Evolutionary conservation across 495 filamentous ascomycete genomes (phyloP), one percentile per base, ranked within the genome.

Genomic region (Chaetomium fimeti): DNA sequence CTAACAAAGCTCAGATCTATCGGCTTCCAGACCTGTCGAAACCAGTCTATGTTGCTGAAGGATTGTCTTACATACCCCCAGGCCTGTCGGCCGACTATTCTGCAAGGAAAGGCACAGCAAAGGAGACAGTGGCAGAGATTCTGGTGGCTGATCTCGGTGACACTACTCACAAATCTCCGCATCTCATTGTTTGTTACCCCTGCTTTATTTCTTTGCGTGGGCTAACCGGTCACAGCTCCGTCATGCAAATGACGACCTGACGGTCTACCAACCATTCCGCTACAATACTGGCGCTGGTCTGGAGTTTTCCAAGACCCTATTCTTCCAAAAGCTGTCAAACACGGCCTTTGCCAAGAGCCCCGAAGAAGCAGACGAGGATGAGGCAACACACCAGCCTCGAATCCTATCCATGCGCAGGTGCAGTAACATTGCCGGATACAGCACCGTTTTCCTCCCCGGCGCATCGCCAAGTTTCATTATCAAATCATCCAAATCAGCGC

Each of bases 71-170:
- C 63, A 83, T 97, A 28, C 89, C 90, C 1, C 87, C 91, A 0
- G 80, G 91, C 13, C 76, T 98, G 25, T 91, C 88, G 7, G 71
- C 80, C 15, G 92, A 92, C 11, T 89, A 85, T 63, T 72, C 79
- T 1, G 86, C 84, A 15, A 87, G 87, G 70, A 84, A 87, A 71
- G 85, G 85, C n/a, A 85, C 84, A 40, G 82, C 83, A 11, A 88
- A 87, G 66, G 92, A 92, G 69, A 78, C 76, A 2, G 70, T 98
- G 6, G 84, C 84, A 22, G 92, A 98, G 71, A 82, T 93, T 29
- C 67, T 96, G 29, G 82, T 97, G 6, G 86, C 92, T 51, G 88
- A 97, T 62, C 82, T 98, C 48, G 94, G 94, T 13, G 91, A 96
- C 74, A 71, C 81, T 11, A 84, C 80, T 24, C 78, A 81, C 36